Evolutionary conservation across 2,329 filamentous ascomycete species (phyloP).

Genomic region (Fonsecaea nubica): DNA sequence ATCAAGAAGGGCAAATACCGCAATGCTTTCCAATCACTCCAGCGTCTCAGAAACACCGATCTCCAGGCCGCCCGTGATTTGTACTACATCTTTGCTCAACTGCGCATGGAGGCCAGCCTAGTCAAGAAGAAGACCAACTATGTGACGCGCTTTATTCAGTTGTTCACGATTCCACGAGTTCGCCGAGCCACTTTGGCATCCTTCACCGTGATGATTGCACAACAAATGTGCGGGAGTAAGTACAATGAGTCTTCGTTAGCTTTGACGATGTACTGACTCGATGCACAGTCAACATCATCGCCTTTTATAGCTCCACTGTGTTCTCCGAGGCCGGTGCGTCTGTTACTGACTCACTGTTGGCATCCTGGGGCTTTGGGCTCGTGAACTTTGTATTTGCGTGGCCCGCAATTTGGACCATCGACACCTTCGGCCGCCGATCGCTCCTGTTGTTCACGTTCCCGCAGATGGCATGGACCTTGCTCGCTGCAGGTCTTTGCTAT

Average conservation of each 20-base stretch:
- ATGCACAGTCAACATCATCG: conserved; percentile 63
- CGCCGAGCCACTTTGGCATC: conserved; percentile 43
- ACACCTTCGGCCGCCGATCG: conserved; percentile 69
- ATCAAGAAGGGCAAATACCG: conserved; percentile 69
- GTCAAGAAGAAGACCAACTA: conserved; percentile 57
- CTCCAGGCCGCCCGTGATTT: conserved; percentile 65
- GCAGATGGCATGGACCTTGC: conserved; percentile 71
- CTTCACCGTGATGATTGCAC: conserved; percentile 43
- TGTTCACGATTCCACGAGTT: conserved; percentile 43
- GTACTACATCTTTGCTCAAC: conserved; percentile 62
- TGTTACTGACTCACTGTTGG: conserved; percentile 35
- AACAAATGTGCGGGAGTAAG: conserved; percentile 46
- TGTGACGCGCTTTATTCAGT: conserved; percentile 47
- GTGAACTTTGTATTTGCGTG: conserved; percentile 41
- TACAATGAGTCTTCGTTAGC: conserved; percentile 7
- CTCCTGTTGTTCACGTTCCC: conserved; percentile 71
- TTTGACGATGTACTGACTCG: conserved; percentile 43
- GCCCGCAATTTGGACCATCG: conserved; percentile 61
- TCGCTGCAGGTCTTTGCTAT: conserved; percentile 67
- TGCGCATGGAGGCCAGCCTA: conserved; percentile 53
- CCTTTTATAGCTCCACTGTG: conserved; percentile 68
- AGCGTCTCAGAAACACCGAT: conserved; percentile 62
- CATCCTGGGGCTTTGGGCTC: conserved; percentile 39
- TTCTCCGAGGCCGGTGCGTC: conserved; percentile 36
- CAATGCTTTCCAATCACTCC: conserved; percentile 66